Percentiles rank a stretch among this genome's conserved stretches.
Conservation (phyloP, 2,329 filamentous ascomycete species). For the Fusarium continuum region DNA sequence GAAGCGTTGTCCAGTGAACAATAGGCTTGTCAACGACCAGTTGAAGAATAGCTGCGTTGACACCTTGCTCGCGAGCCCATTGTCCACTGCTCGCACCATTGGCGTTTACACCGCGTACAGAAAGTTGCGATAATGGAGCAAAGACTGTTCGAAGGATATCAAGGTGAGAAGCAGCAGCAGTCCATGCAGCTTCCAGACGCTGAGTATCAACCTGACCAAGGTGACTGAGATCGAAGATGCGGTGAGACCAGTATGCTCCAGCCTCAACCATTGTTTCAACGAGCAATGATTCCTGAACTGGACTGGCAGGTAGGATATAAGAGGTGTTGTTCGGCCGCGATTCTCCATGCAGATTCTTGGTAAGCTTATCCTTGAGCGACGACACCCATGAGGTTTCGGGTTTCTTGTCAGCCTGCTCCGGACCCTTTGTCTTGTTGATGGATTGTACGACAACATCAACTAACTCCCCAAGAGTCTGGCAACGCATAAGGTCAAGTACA, state of each 20-base stretch:
- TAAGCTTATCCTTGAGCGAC: not conserved
- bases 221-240: constrained; percentile 12
- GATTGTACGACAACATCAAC: constrained; percentile 3
- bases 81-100: not conserved
- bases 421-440: not conserved
- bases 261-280: constrained; percentile 25
- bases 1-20: not conserved
- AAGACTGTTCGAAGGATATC: constrained; percentile 21
- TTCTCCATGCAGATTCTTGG: not conserved
- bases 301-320: constrained; percentile 2
- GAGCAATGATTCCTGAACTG: constrained; percentile 22
- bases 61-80: constrained; percentile 1
- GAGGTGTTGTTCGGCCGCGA: constrained; percentile 5
- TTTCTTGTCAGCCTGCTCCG: accelerated
- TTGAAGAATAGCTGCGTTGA: constrained; percentile 8
- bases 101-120: not conserved
- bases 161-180: not conserved
- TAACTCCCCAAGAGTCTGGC: constrained; percentile 1
- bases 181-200: constrained; percentile 16
- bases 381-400: not conserved
- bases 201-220: not conserved
- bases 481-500: constrained; percentile 19
- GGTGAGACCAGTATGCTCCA: constrained; percentile 22
- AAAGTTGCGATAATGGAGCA: not conserved
- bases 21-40: not conserved